Evolutionary conservation across 768 basidiomycete species (phyloP).

Genomic region (Pilatotrama ljubarskyi): DNA sequence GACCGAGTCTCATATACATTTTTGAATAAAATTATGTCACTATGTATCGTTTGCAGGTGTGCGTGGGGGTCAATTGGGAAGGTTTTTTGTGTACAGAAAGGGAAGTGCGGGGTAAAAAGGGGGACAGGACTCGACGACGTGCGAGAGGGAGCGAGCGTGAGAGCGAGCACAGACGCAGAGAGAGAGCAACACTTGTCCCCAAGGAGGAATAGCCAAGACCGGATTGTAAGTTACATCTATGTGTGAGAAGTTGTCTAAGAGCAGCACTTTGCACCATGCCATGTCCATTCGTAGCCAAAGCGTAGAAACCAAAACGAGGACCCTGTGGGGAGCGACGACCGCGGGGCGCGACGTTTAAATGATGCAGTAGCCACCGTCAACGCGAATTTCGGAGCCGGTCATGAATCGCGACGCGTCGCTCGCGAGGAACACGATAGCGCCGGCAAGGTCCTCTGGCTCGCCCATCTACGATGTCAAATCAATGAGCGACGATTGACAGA

Average conservation of each 20-base stretch:
- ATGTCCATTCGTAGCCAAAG: conserved; percentile 9
- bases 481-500: neutral
- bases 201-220: conserved; percentile 8
- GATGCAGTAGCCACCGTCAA: conserved; percentile 88
- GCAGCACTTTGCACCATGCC: conserved; percentile 5
- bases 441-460: conserved; percentile 88
- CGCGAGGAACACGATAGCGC: conserved; percentile 86
- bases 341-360: conserved; percentile 39
- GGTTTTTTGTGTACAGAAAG: neutral
- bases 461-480: conserved; percentile 59
- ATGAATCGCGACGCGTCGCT: conserved; percentile 90
- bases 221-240: conserved; percentile 19
- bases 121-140: neutral
- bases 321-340: neutral
- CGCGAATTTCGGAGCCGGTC: conserved; percentile 81
- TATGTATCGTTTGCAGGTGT: conserved; percentile 10
- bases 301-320: neutral
- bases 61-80: neutral
- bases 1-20: conserved; percentile 6
- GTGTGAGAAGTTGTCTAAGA: conserved; percentile 3
- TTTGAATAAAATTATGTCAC: conserved; percentile 16
- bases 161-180: neutral
- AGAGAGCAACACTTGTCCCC: conserved; percentile 21
- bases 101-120: neutral
- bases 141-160: neutral